These are phyloP conservation scores for Pythium rishiriense DNA, from an alignment of 352 stramenopile species.

Conservation along the genomic window DNA sequence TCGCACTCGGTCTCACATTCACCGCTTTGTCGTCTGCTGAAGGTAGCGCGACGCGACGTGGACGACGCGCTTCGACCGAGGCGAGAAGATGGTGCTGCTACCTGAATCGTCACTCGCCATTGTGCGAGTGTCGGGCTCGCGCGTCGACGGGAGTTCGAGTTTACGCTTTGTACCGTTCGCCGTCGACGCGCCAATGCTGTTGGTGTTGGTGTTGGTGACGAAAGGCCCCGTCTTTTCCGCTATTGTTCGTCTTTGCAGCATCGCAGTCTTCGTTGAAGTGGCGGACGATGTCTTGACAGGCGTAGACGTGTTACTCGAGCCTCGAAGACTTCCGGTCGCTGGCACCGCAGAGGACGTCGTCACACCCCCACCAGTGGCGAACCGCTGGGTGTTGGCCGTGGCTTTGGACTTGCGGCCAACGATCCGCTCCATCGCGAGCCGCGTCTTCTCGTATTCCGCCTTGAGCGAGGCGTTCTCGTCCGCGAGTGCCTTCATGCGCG, in stretches of 20 bases:
- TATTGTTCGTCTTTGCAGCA: not conserved
- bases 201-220: not conserved
- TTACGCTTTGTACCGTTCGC: constrained; percentile 24
- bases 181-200: not conserved
- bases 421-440: constrained; percentile 69
- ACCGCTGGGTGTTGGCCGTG: constrained; percentile 17
- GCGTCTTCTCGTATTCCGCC: constrained; percentile 60
- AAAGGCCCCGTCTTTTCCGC: not conserved
- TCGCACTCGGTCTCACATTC: not conserved
- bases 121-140: constrained; percentile 6
- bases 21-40: constrained; percentile 23
- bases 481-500: constrained; percentile 37
- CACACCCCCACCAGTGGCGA: not conserved
- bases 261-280: not conserved
- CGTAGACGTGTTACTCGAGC: not conserved
- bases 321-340: not conserved
- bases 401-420: constrained; percentile 32
- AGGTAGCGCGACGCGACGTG: constrained; percentile 32
- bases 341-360: not conserved
- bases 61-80: constrained; percentile 25
- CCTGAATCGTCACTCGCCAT: not conserved
- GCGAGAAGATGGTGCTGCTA: constrained; percentile 18
- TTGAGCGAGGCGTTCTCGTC: constrained; percentile 57
- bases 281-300: not conserved
- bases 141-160: constrained; percentile 21